Conservation (phyloP, 768 basidiomycete species). For the Termitomyces sp. region DNA sequence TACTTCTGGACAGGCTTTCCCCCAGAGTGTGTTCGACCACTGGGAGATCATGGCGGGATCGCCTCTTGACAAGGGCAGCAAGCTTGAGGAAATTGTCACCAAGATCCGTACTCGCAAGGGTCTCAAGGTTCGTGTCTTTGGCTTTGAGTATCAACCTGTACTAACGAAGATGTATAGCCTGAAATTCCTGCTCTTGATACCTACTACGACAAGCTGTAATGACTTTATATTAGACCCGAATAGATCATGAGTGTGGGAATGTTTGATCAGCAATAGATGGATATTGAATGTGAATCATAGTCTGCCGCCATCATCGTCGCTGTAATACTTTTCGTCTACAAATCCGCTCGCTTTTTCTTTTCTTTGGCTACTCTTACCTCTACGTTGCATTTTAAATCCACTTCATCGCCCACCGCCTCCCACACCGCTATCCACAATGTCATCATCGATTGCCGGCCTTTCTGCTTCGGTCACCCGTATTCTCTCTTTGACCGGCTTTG, state of each 20-base stretch:
- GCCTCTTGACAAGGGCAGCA: conserved; percentile 87
- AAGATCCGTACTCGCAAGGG: conserved; percentile 90
- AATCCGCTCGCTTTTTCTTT: conserved; percentile 24
- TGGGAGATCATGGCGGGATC: conserved; percentile 85
- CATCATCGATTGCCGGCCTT: conserved; percentile 73
- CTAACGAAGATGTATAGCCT: conserved; percentile 46
- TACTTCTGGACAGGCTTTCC: conserved; percentile 97
- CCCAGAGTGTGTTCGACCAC: conserved; percentile 91
- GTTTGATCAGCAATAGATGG: conserved; percentile 8
- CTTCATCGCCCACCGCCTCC: conserved; percentile 17
- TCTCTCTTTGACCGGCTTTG: conserved; percentile 88
- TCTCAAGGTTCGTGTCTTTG: conserved; percentile 64
- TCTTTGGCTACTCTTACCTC: conserved; percentile 12
- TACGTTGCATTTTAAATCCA: conserved; percentile 18
- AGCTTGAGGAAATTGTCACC: conserved; percentile 82
- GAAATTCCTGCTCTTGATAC: conserved; percentile 85
- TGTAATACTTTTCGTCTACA: conserved; percentile 18
- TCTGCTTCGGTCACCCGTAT: conserved; percentile 97
- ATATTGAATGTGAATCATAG: conserved; percentile 7
- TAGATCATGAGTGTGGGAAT: conserved; percentile 19
- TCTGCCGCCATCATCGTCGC: conserved; percentile 6
- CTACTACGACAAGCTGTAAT: conserved; percentile 92
- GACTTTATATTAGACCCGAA: conserved; percentile 1
- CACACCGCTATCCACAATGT: conserved; percentile 45
- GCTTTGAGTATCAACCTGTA: background rate